Evolutionary conservation across 192 early-diverging fungal species (phyloP), one percentile per base, ranked within the genome.

Genomic region (Coemansia sp.): DNA sequence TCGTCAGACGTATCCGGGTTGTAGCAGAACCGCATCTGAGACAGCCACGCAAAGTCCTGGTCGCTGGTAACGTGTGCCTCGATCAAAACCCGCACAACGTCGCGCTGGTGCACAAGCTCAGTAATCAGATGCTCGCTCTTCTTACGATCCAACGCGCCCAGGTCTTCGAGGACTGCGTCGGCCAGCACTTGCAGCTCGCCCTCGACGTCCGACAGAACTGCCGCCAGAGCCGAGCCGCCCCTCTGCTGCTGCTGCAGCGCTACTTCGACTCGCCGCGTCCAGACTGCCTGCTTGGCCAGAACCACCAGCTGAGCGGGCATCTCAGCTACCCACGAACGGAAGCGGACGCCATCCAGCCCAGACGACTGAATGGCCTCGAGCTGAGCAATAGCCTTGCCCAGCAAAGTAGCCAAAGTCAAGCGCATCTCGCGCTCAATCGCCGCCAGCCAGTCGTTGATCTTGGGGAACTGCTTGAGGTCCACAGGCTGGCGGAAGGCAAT

Each of bases 121-220:
- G 98, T 99, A 65, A 99, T 96, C 70, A 99, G 78, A 62, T 97
- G 95, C 84, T 99, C 98, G 76, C 96, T 94, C 84, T 99, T 99
- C 62, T 92, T 89, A 62, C 98, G 93, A 67, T 88, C 86, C 47
- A 98, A 89, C 13, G 92, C 73, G 0, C 86, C 77, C 71, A 99
- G 82, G 70, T 98, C 97, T 64, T 90, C 83, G 5, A 99, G 86
- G 15, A 99, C 97, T 63, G 97, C 88, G 63, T 96, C 94, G 0
- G 98, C 97, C 33, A 99, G 89, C 43, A 96, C 84, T 27, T 91
- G 89, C 60, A 99, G 86, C 27, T 91, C 89, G 42, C 87, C 80
- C 44, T 94, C 89, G 13, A 95, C 87, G 38, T 88, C 82, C 0
- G 71, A 68, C 18, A 95, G 76, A 16, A 89, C 87, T 6, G 77